Percentiles rank a stretch among this genome's conserved stretches.
phyloP scores from a whole-genome alignment of 805 yeast species.

The Zygosaccharomyces rouxii region DNA sequence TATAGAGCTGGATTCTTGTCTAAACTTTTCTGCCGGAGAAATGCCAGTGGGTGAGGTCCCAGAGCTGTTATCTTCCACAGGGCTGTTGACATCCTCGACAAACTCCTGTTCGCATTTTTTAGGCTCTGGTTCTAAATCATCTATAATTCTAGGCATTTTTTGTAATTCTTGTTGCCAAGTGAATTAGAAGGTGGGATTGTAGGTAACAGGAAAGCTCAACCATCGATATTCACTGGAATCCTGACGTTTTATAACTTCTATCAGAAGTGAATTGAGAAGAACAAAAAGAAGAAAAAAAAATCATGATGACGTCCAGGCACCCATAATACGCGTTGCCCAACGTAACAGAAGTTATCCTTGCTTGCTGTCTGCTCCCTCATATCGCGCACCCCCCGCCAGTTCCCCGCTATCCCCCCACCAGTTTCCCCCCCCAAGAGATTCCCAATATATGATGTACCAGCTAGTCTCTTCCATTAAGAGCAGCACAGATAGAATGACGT shows the following conservation, averaged over 20 bases:
- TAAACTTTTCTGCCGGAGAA: neutral
- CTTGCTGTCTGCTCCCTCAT: too few relatives aligned
- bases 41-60: constrained; percentile 1
- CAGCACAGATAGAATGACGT: too few relatives aligned
- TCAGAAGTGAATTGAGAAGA: neutral
- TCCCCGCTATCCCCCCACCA: too few relatives aligned
- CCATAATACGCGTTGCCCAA: too few relatives aligned
- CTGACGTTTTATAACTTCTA: neutral
- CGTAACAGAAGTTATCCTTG: too few relatives aligned
- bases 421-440: too few relatives aligned
- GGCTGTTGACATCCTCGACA: constrained; percentile 2
- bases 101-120: constrained; percentile 7
- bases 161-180: neutral
- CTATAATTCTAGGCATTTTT: neutral
- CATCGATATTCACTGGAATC: neutral
- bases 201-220: too few relatives aligned
- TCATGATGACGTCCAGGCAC: too few relatives aligned
- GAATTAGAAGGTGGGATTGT: neutral
- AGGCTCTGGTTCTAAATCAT: neutral
- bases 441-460: too few relatives aligned
- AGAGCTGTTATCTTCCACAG: constrained; percentile 1
- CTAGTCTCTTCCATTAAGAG: too few relatives aligned
- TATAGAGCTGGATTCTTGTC: neutral
- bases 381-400: too few relatives aligned
- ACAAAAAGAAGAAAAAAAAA: neutral